Evolutionary conservation across 176 grass and related monocot species (phyloP).

Genomic region (Tillandsia fasciculata): DNA sequence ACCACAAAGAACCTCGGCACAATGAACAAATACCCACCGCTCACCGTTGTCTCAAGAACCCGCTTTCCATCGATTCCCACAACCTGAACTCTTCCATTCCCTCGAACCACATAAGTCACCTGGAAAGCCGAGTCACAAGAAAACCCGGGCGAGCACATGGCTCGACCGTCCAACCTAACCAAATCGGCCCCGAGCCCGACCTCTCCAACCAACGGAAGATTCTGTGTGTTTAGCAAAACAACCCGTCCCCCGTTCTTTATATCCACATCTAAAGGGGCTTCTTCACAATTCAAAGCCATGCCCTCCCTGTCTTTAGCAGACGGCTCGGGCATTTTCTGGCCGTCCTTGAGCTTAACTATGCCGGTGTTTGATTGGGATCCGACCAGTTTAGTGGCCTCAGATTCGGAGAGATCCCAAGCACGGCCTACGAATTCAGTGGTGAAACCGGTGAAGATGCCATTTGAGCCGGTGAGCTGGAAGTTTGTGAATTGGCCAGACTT

Average conservation of each 20-base stretch:
- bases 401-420: slow-evolving; percentile 52
- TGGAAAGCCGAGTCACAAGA: slow-evolving; percentile 86
- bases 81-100: slow-evolving; percentile 68
- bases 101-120: slow-evolving; percentile 71
- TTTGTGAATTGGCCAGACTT: slow-evolving; percentile 67
- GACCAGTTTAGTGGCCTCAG: slow-evolving; percentile 46
- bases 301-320: slow-evolving; percentile 26
- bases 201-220: slow-evolving; percentile 59
- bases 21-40: slow-evolving; percentile 60
- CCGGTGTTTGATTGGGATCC: slow-evolving; percentile 29
- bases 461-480: slow-evolving; percentile 50
- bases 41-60: slow-evolving; percentile 41
- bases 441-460: slow-evolving; percentile 80
- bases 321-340: slow-evolving; percentile 37
- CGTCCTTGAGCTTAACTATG: slow-evolving; percentile 42
- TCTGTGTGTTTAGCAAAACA: slow-evolving; percentile 72
- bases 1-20: slow-evolving; percentile 81
- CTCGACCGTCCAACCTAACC: slow-evolving; percentile 55
- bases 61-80: slow-evolving; percentile 62
- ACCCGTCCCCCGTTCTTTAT: slow-evolving; percentile 59
- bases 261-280: slow-evolving; percentile 69
- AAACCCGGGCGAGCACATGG: slow-evolving; percentile 92
- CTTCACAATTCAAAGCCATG: slow-evolving; percentile 66
- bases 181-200: slow-evolving; percentile 74
- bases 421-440: slow-evolving; percentile 56